phyloP scores from a whole-genome alignment of 176 grass and related monocot species.

The Triticum dicoccoides region DNA sequence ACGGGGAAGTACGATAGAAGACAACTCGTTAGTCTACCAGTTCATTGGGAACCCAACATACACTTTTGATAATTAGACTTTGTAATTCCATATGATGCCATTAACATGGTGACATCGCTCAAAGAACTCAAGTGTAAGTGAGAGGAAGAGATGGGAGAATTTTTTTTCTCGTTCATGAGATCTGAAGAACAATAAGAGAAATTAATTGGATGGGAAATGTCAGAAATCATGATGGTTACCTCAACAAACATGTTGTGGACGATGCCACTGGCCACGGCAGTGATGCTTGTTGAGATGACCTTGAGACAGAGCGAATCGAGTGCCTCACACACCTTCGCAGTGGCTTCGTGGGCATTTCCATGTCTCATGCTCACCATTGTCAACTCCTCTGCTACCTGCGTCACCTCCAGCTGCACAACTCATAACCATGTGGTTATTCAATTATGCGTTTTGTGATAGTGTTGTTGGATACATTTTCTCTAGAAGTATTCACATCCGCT shows the following conservation, averaged over 20 bases:
- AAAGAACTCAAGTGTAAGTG: not conserved
- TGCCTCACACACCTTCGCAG: constrained; percentile 28
- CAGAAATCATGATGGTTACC: not conserved
- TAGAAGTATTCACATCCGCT: not conserved
- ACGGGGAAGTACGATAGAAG: not conserved
- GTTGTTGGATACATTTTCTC: not conserved
- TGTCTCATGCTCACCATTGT: constrained; percentile 33
- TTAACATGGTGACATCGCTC: not conserved
- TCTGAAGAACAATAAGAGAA: not conserved
- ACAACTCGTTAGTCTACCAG: not conserved
- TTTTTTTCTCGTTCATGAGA: not conserved
- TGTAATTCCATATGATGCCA: not conserved
- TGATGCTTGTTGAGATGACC: constrained; percentile 43
- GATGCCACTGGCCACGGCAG: constrained; percentile 22
- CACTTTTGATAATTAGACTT: not conserved
- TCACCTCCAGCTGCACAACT: constrained; percentile 37
- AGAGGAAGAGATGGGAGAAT: not conserved
- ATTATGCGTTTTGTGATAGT: not conserved
- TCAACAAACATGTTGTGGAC: constrained; percentile 50
- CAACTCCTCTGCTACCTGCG: constrained; percentile 11
- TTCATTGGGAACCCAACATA: not conserved
- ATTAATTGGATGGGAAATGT: not conserved
- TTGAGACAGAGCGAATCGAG: constrained; percentile 50
- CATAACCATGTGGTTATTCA: not conserved
- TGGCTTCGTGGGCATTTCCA: constrained; percentile 19